phyloP scores from a whole-genome alignment of 2,329 filamentous ascomycete species.

The Penicillium sp. region DNA sequence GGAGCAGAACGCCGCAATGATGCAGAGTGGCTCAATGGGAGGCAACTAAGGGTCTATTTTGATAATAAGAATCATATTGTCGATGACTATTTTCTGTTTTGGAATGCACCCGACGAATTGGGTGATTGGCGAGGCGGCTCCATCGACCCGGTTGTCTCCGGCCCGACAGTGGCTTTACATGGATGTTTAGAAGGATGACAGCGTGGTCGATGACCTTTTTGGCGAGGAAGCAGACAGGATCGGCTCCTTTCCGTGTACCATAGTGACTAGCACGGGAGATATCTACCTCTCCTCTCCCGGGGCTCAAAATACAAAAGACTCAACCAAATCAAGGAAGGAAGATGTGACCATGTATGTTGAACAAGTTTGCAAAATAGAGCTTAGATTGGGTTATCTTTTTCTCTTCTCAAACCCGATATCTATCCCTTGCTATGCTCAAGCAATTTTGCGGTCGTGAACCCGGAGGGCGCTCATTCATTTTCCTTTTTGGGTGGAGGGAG shows the following conservation, averaged over 20 bases:
- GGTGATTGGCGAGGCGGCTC: neutral
- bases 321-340: neutral
- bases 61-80: neutral
- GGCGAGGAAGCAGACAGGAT: slow-evolving; percentile 11
- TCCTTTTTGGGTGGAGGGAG: neutral
- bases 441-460: neutral
- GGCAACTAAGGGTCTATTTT: slow-evolving; percentile 23
- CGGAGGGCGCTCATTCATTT: neutral
- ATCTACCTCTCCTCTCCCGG: slow-evolving; percentile 8
- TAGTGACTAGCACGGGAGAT: slow-evolving; percentile 22
- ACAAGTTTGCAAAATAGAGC: too few relatives aligned
- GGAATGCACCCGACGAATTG: neutral
- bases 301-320: slow-evolving; percentile 7
- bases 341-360: neutral
- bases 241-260: slow-evolving; percentile 25
- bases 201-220: slow-evolving; percentile 6
- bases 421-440: neutral
- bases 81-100: neutral
- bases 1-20: slow-evolving; percentile 68
- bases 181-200: neutral
- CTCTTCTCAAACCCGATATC: neutral
- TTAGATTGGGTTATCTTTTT: neutral
- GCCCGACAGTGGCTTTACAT: neutral
- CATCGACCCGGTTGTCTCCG: neutral
- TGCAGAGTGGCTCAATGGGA: slow-evolving; percentile 57